phyloP scores from a whole-genome alignment of 2,329 filamentous ascomycete species.

The Colletotrichum lupini region DNA sequence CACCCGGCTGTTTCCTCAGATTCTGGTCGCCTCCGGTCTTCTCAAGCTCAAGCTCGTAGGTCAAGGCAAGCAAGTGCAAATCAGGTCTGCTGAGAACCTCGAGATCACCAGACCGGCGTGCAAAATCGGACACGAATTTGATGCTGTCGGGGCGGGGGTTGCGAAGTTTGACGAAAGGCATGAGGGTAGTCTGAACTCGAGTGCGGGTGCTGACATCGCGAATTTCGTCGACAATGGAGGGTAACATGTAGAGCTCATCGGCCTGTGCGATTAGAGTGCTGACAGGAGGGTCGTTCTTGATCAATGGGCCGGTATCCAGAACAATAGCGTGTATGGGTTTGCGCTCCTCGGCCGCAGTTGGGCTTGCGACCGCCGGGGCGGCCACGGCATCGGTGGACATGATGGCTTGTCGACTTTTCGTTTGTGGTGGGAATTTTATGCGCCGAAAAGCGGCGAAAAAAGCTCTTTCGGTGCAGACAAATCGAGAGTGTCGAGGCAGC shows the following conservation, averaged over 20 bases:
- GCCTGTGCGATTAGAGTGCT: slow-evolving; percentile 84
- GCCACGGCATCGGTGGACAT: slow-evolving; percentile 27
- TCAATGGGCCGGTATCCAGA: slow-evolving; percentile 90
- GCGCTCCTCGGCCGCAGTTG: slow-evolving; percentile 20
- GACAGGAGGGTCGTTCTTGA: slow-evolving; percentile 90
- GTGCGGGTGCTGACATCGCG: slow-evolving; percentile 83
- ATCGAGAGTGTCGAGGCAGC: no score
- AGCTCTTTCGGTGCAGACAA: neutral
- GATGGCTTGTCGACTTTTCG: neutral
- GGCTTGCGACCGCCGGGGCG: slow-evolving; percentile 22
- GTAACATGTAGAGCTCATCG: slow-evolving; percentile 83
- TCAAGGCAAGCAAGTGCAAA: slow-evolving; percentile 87
- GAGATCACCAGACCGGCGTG: slow-evolving; percentile 88
- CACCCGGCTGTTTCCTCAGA: slow-evolving; percentile 80
- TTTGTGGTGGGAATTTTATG: neutral
- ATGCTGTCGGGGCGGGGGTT: slow-evolving; percentile 81
- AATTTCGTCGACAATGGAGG: slow-evolving; percentile 89
- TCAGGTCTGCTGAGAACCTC: slow-evolving; percentile 89
- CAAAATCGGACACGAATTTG: slow-evolving; percentile 84
- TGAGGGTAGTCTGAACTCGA: slow-evolving; percentile 84
- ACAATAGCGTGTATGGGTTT: slow-evolving; percentile 87
- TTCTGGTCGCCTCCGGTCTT: slow-evolving; percentile 91
- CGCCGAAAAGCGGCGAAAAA: neutral
- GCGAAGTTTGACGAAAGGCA: slow-evolving; percentile 85
- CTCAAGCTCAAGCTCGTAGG: slow-evolving; percentile 95